A percentile compares a stretch with the other conserved stretches of the same genome.
These are phyloP conservation scores for Rhipidocladum racemiflorum DNA, from an alignment of 176 grass and related monocot genomes.

Conservation along the genomic window DNA sequence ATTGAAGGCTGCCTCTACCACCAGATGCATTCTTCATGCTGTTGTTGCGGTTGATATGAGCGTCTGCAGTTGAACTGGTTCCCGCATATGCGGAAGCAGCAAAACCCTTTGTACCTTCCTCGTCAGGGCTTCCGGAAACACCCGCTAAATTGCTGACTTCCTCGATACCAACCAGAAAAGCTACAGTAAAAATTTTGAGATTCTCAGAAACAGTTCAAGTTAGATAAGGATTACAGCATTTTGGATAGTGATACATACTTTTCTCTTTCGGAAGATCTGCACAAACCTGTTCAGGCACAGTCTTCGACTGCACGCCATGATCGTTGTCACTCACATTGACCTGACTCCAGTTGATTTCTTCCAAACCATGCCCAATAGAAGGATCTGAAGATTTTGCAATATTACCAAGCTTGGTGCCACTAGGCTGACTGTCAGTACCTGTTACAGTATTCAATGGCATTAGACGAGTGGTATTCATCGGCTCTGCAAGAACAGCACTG, in stretches of 20 bases:
- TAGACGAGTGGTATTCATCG: constrained; percentile 11
- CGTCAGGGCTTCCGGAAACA: constrained; percentile 28
- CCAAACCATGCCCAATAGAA: constrained; percentile 37
- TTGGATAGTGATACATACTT: constrained; percentile 53
- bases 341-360: constrained; percentile 42
- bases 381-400: constrained; percentile 25
- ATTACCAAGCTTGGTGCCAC: background rate
- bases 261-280: constrained; percentile 45
- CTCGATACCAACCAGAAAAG: constrained; percentile 41
- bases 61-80: constrained; percentile 9
- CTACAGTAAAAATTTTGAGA: constrained; percentile 35
- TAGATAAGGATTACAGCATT: constrained; percentile 31
- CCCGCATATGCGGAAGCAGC: constrained; percentile 22
- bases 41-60: constrained; percentile 27
- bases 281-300: constrained; percentile 25
- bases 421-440: background rate
- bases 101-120: constrained; percentile 25
- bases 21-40: constrained; percentile 27
- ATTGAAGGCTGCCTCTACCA: constrained; percentile 39
- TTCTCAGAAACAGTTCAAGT: constrained; percentile 38
- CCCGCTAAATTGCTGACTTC: constrained; percentile 17
- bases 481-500: background rate
- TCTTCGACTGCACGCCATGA: background rate
- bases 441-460: constrained; percentile 15
- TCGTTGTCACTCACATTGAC: constrained; percentile 15